Percentiles rank a stretch among this genome's conserved stretches.
These are phyloP conservation scores for Xylaria venustula DNA, from an alignment of 495 filamentous ascomycete species.

Conservation along the genomic window DNA sequence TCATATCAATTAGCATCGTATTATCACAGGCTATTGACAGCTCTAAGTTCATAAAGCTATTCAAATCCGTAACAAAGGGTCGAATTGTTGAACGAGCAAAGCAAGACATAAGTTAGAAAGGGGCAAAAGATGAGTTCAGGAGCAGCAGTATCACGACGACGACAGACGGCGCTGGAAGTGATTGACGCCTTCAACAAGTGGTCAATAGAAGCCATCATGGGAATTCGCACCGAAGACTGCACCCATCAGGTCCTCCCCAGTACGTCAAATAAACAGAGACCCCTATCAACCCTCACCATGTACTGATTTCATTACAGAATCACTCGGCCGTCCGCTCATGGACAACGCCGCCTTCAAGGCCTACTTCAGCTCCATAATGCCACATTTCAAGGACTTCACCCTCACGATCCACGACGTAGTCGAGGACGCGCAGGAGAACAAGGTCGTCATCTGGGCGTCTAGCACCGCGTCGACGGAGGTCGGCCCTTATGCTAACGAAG, in stretches of 20 bases:
- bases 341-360: not conserved
- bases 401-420: slow-evolving; percentile 14
- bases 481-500: slow-evolving; percentile 19
- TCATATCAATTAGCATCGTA: no score
- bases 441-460: slow-evolving; percentile 17
- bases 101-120: not conserved
- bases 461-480: slow-evolving; percentile 17
- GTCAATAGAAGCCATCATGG: not conserved
- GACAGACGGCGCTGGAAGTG: not conserved
- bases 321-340: not conserved
- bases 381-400: slow-evolving; percentile 14
- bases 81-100: not conserved
- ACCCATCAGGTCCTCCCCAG: not conserved
- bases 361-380: not conserved
- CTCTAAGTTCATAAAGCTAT: no score
- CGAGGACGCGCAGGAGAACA: slow-evolving; percentile 21
- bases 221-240: not conserved
- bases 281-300: not conserved
- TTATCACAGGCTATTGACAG: no score
- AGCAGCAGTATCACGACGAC: not conserved
- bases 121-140: not conserved
- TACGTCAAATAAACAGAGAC: not conserved
- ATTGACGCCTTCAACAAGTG: not conserved
- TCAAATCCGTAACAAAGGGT: no score
- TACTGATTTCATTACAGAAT: not conserved